Base-by-base conservation (phyloP, 2,329 filamentous ascomycete species). In the Alternaria ethzedia region DNA sequence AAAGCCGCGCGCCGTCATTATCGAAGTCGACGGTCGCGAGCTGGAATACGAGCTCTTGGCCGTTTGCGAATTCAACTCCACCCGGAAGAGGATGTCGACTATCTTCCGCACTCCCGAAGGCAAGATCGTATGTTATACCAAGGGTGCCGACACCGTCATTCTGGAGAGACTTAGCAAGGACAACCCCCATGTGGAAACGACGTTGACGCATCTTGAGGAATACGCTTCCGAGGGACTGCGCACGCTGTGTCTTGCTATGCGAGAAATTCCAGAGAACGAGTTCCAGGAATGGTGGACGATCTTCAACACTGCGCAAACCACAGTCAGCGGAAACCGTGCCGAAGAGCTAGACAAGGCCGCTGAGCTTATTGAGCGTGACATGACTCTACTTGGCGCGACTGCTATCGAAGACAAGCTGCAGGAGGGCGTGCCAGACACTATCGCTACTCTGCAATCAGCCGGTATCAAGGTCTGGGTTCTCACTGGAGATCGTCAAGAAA, bases 51-150 rank as follows among this genome's bases (percentile, higher is more conserved):
- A 97, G 78, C 86, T 99, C 43, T 83, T 99, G 62, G 95, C 95
- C 3, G 94, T 99, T n/a, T 97, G 95, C 79, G 96, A 99, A 80
- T 99, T 99, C 85, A 99, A 99, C 82, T 98, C 96, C 2, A 96
- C 94, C 9, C 87, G 96, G 73, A 99, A 99, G 83, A 87, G 96
- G 70, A 99, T 99, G 96, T 98, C 96, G 8, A 92, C 95, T 21
- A 96, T 99, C 70, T 97, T 96, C 83, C 90, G 96, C 57, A 97
- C 95, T 76, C 96, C 96, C 0, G 95, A 98, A 82, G 96, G 96
- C 66, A 97, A 96, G 82, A 91, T 99, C 63, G 87, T 96, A 54
- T 90, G 93, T 72, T 99, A 97, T 81, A 95, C 91, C 82, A 99
- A 99, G 82, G 96, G 96, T 72, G 96, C 96, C 49, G 96, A 99